Evolutionary conservation across 225 moss, liverwort and hornwort genomes (phyloP).

Genomic region (Straminergon stramineum): DNA sequence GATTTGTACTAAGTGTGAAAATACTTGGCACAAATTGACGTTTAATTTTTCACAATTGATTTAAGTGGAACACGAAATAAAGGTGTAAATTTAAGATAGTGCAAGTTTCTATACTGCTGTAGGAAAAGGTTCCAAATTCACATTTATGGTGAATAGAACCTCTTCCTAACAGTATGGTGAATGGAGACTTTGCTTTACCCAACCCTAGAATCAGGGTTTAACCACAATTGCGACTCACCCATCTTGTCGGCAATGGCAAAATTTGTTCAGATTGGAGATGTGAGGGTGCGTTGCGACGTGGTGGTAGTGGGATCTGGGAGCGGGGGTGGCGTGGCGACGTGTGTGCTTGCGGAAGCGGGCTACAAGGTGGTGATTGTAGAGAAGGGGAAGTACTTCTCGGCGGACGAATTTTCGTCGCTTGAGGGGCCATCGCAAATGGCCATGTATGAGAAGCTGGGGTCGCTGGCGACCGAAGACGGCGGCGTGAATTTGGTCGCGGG

Average conservation of each 20-base stretch:
- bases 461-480: conserved; percentile 43
- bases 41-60: not conserved
- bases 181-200: not conserved
- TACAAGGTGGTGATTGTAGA: conserved; percentile 70
- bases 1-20: not conserved
- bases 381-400: conserved; percentile 54
- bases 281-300: conserved; percentile 61
- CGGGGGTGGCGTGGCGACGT: conserved; percentile 78
- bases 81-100: not conserved
- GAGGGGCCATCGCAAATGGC: conserved; percentile 44
- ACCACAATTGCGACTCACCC: not conserved
- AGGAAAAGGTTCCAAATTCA: not conserved
- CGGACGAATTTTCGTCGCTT: conserved; percentile 38
- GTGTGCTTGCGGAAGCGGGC: conserved; percentile 59
- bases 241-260: not conserved
- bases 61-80: not conserved
- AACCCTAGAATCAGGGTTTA: not conserved
- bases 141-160: not conserved
- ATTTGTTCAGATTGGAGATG: not conserved
- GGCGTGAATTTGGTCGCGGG: conserved; percentile 49
- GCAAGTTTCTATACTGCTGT: not conserved
- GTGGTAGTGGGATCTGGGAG: conserved; percentile 84
- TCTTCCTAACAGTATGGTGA: not conserved
- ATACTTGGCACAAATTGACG: not conserved
- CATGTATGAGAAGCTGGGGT: conserved; percentile 59